Evolutionary conservation across 225 moss, liverwort and hornwort genomes (phyloP).

Genomic region (Marchantia polymorpha): DNA sequence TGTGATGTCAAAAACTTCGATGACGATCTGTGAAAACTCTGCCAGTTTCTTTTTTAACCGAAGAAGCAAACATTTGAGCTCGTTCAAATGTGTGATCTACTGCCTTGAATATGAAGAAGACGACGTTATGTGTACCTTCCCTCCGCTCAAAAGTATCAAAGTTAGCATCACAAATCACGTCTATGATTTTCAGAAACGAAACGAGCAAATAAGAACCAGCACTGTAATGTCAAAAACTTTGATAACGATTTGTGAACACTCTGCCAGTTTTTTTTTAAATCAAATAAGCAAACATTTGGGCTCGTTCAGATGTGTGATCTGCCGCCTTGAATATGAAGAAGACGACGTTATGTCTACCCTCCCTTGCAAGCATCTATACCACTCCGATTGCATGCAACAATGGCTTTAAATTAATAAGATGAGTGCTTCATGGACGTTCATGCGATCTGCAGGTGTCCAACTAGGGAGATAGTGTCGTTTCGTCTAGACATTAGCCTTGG

Average conservation of each 20-base stretch:
- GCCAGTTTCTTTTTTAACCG: too few relatives aligned
- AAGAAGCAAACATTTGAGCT: too few relatives aligned
- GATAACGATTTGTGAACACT: too few relatives aligned
- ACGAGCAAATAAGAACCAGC: too few relatives aligned
- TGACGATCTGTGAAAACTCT: too few relatives aligned
- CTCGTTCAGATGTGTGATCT: slow-evolving; percentile 60
- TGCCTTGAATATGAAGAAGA: slow-evolving; percentile 71
- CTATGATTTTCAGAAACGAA: neutral
- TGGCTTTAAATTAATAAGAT: slow-evolving; percentile 84
- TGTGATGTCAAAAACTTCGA: too few relatives aligned
- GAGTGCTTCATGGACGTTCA: neutral
- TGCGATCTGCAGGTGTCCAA: neutral
- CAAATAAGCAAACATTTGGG: too few relatives aligned
- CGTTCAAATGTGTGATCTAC: slow-evolving; percentile 64
- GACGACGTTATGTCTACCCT: slow-evolving; percentile 51
- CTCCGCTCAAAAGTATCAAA: slow-evolving; percentile 11
- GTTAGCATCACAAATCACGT: neutral
- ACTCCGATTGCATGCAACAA: slow-evolving; percentile 63
- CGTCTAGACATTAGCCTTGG: too few relatives aligned
- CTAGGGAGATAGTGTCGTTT: too few relatives aligned
- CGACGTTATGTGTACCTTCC: slow-evolving; percentile 49
- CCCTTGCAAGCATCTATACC: slow-evolving; percentile 81
- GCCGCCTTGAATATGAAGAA: slow-evolving; percentile 70
- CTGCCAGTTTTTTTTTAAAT: too few relatives aligned
- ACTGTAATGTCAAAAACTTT: too few relatives aligned